Conservation (phyloP, 2,329 filamentous ascomycete genomes). For the Coniochaeta hoffmannii region DNA sequence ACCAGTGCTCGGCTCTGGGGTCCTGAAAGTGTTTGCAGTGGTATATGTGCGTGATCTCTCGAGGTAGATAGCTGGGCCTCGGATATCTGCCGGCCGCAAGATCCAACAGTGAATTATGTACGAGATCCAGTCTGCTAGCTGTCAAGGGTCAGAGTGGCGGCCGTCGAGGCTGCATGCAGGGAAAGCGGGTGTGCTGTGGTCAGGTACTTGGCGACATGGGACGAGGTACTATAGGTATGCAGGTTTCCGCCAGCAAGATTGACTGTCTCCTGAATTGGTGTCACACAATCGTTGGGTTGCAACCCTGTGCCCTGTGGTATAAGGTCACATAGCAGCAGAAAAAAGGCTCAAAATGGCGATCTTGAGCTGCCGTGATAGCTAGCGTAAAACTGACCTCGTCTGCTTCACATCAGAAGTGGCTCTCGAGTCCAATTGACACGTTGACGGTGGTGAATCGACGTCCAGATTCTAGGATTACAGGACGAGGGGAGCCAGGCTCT, state of each 20-base stretch:
- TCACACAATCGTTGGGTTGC: background rate
- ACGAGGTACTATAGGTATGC: background rate
- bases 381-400: background rate
- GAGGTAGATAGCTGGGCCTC: background rate
- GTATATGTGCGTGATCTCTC: background rate
- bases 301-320: background rate
- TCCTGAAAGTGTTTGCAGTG: background rate
- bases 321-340: background rate
- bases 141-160: background rate
- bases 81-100: slow-evolving; percentile 2
- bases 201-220: background rate
- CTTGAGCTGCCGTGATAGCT: background rate
- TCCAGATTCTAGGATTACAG: background rate
- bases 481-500: background rate
- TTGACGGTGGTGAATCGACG: background rate
- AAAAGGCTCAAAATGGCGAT: background rate
- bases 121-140: background rate
- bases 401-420: background rate
- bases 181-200: background rate
- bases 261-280: slow-evolving; percentile 2
- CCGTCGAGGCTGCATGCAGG: slow-evolving; percentile 3
- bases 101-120: background rate
- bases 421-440: background rate
- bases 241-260: background rate
- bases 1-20: background rate